phyloP scores from a whole-genome alignment of 192 early-diverging fungal genomes.

The Backusella macrospora region DNA sequence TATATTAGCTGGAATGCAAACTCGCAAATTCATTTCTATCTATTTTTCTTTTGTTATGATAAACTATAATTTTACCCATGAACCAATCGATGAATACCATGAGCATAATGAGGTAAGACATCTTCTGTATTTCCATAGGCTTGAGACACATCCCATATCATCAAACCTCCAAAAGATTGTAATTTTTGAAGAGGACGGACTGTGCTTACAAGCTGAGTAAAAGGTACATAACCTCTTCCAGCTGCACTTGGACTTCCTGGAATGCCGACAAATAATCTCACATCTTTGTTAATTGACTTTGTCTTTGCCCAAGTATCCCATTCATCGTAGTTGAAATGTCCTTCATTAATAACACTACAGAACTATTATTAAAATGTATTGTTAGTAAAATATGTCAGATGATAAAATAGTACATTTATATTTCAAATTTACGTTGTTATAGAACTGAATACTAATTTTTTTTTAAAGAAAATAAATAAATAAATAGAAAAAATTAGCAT shows the following conservation, averaged over 20 bases:
- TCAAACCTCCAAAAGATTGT: constrained; percentile 36
- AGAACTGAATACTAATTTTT: constrained; percentile 64
- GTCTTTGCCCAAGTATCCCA: constrained; percentile 71
- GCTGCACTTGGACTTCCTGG: constrained; percentile 63
- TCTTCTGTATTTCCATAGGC: constrained; percentile 31
- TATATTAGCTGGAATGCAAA: constrained; percentile 14
- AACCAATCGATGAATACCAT: constrained; percentile 27
- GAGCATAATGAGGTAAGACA: constrained; percentile 33
- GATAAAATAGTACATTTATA: neutral
- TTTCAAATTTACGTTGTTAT: constrained; percentile 59
- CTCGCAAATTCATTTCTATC: neutral
- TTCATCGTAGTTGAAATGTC: constrained; percentile 69
- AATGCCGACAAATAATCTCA: constrained; percentile 64
- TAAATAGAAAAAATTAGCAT: neutral
- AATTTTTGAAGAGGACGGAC: constrained; percentile 47
- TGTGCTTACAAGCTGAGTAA: constrained; percentile 47
- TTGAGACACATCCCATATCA: constrained; percentile 39
- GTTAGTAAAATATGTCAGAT: neutral
- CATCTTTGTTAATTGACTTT: constrained; percentile 60
- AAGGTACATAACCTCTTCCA: constrained; percentile 57
- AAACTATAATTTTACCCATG: neutral
- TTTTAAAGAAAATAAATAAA: neutral
- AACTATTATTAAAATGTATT: constrained; percentile 34
- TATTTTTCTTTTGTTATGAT: neutral
- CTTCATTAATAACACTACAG: constrained; percentile 52